Base-by-base conservation (phyloP, 768 basidiomycete species). In the Hericium rajendrae region DNA sequence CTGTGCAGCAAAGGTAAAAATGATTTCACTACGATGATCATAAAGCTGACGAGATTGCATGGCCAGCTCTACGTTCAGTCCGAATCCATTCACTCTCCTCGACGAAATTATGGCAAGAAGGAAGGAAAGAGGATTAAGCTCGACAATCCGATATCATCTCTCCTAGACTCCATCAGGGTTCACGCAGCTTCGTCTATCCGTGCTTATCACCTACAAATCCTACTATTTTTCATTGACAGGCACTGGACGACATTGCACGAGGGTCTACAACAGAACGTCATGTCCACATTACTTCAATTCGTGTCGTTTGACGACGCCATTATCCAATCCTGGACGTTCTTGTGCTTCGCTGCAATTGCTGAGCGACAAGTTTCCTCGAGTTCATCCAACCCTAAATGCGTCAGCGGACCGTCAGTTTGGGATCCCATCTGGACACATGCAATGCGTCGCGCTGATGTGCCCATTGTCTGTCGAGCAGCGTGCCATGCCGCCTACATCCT, bases 251-350 rank as follows among this genome's bases (percentile, higher is more conserved):
- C 74, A 22, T 69, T 97, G 22, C 84, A 89, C 59, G 67, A 72
- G 38, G 69, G 74, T 4, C 74, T 87, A 40, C 85, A 84, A 60
- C 71, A 73, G 48, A 76, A 80, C 2, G 73, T 93, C 38, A 70
- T 85, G 51, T 64, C 73, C 20, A 70, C 75, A 1, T 76, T 94
- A 28, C 65, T 84, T 11, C 77, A 81, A 50, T 77, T 86, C 39
- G 72, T 94, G 37, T 76, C 83, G 4, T 72, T 78, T 26, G 84
- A 88, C 41, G 87, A 93, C 51, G 65, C 75, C 0, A 65, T 68
- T 3, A 71, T 88, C 1, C 94, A 95, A 64, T 85, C 84, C 2
- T 97, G 94, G 94, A 76, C 85, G 1, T 89, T 95, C 64, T 64
- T 95, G 32, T 88, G 84, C 65, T 73, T 93, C 46, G 86, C 88